Evolutionary conservation across 2,329 filamentous ascomycete species (phyloP).

Genomic region (Stromatinia cepivora): DNA sequence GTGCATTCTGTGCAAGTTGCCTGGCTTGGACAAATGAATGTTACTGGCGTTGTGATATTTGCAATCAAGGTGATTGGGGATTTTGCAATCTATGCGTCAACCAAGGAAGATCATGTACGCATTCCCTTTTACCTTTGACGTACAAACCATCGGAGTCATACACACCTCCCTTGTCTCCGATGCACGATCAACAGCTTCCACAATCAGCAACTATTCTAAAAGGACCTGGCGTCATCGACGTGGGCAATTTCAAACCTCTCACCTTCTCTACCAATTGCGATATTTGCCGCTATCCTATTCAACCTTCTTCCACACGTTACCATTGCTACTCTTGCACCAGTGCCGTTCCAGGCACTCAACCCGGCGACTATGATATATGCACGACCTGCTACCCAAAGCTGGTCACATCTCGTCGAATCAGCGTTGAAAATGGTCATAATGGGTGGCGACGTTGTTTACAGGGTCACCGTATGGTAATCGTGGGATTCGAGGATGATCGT

Average conservation of each 20-base stretch:
- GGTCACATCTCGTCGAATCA: constrained; percentile 63
- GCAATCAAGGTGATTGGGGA: constrained; percentile 93
- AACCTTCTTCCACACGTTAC: constrained; percentile 66
- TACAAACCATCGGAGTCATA: constrained; percentile 51
- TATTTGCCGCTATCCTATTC: constrained; percentile 71
- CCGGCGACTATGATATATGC: constrained; percentile 87
- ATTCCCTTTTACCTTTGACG: constrained; percentile 74
- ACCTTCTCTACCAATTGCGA: constrained; percentile 77
- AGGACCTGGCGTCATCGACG: constrained; percentile 48
- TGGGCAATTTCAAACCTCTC: constrained; percentile 62
- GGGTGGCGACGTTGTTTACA: constrained; percentile 83
- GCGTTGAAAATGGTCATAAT: constrained; percentile 69
- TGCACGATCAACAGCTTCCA: constrained; percentile 47
- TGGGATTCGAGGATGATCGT: constrained; percentile 70
- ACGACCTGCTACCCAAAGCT: constrained; percentile 72
- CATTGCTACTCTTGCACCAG: constrained; percentile 77
- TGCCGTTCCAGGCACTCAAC: constrained; percentile 48
- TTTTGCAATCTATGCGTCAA: constrained; percentile 89
- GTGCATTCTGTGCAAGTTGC: constrained; percentile 83
- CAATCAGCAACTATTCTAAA: constrained; percentile 50
- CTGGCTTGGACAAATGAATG: constrained; percentile 73
- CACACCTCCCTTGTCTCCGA: constrained; percentile 45
- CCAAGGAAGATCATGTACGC: constrained; percentile 76
- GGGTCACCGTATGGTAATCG: constrained; percentile 81
- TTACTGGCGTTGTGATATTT: constrained; percentile 85